Conservation (phyloP, 2,329 filamentous ascomycete genomes). For the Beauveria rudraprayagi region DNA sequence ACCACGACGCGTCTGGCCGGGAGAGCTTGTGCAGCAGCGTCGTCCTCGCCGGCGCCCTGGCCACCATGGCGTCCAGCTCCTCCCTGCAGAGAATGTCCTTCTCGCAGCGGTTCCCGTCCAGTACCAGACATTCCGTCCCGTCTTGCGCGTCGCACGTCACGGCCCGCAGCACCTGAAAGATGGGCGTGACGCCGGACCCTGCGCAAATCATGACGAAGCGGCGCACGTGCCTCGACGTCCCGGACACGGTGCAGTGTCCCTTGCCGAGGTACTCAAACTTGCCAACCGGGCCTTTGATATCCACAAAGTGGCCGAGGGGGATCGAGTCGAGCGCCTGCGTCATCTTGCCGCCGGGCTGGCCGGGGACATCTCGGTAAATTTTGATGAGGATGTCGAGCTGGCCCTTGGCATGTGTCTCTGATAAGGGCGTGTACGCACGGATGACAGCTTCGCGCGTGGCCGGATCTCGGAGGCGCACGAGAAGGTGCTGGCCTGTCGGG, state of each 20-base stretch:
- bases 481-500: slow-evolving; percentile 77
- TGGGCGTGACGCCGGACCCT: slow-evolving; percentile 86
- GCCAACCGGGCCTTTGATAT: slow-evolving; percentile 83
- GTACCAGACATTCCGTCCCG: slow-evolving; percentile 58
- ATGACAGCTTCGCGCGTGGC: slow-evolving; percentile 66
- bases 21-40: slow-evolving; percentile 63
- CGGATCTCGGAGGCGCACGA: slow-evolving; percentile 72
- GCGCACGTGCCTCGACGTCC: slow-evolving; percentile 47
- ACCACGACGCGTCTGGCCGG: slow-evolving; percentile 55
- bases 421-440: slow-evolving; percentile 80
- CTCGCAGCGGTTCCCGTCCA: slow-evolving; percentile 69
- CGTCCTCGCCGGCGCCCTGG: slow-evolving; percentile 46
- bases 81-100: slow-evolving; percentile 75
- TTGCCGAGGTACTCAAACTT: slow-evolving; percentile 71
- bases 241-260: slow-evolving; percentile 55
- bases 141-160: slow-evolving; percentile 59
- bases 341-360: slow-evolving; percentile 65
- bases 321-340: slow-evolving; percentile 69
- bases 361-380: slow-evolving; percentile 59
- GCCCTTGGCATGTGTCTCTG: slow-evolving; percentile 51
- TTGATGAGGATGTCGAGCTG: slow-evolving; percentile 72
- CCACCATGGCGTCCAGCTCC: slow-evolving; percentile 60
- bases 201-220: slow-evolving; percentile 81
- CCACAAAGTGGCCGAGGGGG: slow-evolving; percentile 62
- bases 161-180: slow-evolving; percentile 73